These are phyloP conservation scores for Akanthomyces dipterigenus DNA, from an alignment of 2,329 filamentous ascomycete species.

Conservation along the genomic window DNA sequence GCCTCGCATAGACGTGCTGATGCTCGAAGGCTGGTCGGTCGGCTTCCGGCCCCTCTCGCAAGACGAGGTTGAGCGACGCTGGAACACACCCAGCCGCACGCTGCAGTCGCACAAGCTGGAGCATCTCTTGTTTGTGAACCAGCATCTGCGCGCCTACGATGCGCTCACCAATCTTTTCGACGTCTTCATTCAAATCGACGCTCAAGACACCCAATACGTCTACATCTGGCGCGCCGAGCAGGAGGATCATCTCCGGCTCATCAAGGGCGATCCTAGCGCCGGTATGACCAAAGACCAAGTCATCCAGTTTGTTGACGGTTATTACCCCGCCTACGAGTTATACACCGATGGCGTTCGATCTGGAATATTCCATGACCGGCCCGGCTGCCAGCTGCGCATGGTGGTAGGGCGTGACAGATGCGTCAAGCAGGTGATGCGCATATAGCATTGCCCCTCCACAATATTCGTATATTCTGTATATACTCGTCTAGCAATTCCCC, in stretches of 20 bases:
- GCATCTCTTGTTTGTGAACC: constrained; percentile 46
- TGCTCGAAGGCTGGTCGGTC: constrained; percentile 89
- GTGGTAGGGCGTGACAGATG: constrained; percentile 54
- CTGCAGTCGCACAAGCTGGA: constrained; percentile 41
- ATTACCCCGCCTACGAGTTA: constrained; percentile 68
- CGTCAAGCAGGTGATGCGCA: constrained; percentile 48
- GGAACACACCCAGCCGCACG: constrained; percentile 44
- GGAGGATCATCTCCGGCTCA: constrained; percentile 60
- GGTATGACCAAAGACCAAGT: constrained; percentile 84
- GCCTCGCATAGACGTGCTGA: constrained; percentile 53
- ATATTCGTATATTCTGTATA: neutral
- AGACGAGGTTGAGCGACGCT: constrained; percentile 43
- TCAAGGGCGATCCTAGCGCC: constrained; percentile 47
- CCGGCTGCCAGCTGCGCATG: constrained; percentile 52
- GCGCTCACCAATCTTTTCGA: constrained; percentile 43
- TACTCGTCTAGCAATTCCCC: neutral
- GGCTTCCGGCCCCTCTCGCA: constrained; percentile 64
- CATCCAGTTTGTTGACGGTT: constrained; percentile 60
- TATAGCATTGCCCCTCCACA: constrained; percentile 24
- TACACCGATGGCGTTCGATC: constrained; percentile 53
- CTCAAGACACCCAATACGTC: constrained; percentile 65
- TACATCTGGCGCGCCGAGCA: constrained; percentile 82
- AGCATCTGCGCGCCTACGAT: constrained; percentile 40
- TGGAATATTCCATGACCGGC: constrained; percentile 46
- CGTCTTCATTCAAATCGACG: constrained; percentile 56